Base-by-base conservation (phyloP, 129 eudicot species). In the Dittrichia graveolens region DNA sequence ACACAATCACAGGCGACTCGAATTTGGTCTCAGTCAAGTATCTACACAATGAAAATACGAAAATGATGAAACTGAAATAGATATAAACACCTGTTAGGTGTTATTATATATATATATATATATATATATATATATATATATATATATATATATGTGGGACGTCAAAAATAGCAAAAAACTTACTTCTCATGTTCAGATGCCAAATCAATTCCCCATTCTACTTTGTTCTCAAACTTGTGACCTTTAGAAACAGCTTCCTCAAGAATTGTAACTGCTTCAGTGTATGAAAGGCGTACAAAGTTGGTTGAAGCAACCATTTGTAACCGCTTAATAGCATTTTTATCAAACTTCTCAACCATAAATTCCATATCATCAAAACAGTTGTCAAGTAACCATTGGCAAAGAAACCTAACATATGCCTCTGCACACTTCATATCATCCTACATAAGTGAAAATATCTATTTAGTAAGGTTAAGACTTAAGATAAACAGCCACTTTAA, bases 171-270 rank as follows among this genome's bases (percentile, higher is more conserved):
- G 13, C 5, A 1, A 2, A 49, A 37, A 38, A 2, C 43, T 0
- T 82, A 93, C 98, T 96, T 85, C 74, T 94, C 98, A 72, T 94
- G 98, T 65, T 94, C 98, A 18, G 98, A 87, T 56, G 98, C 96
- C 61, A 94, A 84, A 73, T 89, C 98, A 59, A 93, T 82, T 19
- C 96, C 98, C 98, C 96, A 93, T 84, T 93, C 95, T 39, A 93
- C 98, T 73, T 85, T 79, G 43, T 93, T 89, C 83, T 85, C 98
- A 65, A 93, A 89, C 75, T 83, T 82, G 75, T 70, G 87, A 57
- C 80, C 90, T 71, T 83, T 85, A 18, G 87, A 66, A 34, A 79
- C 96, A 34, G 79, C 95, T 74, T 89, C 87, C 79, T 83, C 92
- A 5, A 92, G 95, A 77, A 89, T 79, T 16, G 83, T 57, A 14